phyloP scores from a whole-genome alignment of 768 basidiomycete genomes.

The Mycena metata region DNA sequence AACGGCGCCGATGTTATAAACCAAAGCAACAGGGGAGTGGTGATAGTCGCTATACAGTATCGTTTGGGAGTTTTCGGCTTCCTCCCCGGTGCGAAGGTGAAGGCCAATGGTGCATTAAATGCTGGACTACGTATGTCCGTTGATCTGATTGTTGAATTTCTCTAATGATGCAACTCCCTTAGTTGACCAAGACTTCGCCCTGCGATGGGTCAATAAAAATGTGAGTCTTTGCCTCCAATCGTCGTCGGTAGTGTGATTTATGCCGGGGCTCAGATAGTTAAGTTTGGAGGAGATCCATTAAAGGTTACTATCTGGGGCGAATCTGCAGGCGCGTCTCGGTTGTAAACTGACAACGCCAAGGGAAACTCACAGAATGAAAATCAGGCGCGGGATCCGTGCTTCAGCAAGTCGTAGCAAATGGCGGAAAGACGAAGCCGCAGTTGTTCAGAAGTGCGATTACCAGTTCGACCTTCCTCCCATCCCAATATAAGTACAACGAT shows the following conservation, averaged over 20 bases:
- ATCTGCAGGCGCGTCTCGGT: conserved; percentile 31
- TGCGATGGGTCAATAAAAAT: conserved; percentile 49
- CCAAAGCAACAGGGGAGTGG: conserved; percentile 49
- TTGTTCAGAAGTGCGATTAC: conserved; percentile 49
- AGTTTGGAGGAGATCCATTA: conserved; percentile 39
- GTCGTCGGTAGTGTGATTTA: not conserved
- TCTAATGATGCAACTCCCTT: not conserved
- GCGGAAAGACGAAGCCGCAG: conserved; percentile 49
- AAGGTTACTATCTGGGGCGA: conserved; percentile 45
- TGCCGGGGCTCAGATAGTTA: conserved; percentile 21
- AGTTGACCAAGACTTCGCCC: conserved; percentile 50
- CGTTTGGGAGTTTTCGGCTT: conserved; percentile 56
- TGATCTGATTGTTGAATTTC: not conserved
- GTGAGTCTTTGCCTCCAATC: conserved; percentile 30
- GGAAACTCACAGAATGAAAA: not conserved
- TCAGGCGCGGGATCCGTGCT: conserved; percentile 51
- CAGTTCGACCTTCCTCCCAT: conserved; percentile 48
- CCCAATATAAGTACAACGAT: conserved; percentile 51
- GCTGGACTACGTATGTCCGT: conserved; percentile 46
- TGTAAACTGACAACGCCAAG: not conserved
- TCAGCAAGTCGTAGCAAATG: conserved; percentile 50
- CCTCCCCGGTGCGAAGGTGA: conserved; percentile 44
- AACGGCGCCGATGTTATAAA: conserved; percentile 53
- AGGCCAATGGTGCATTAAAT: conserved; percentile 46
- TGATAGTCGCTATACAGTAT: conserved; percentile 58